phyloP scores from a whole-genome alignment of 1,139 yeast species.

The Yamadazyma jaroonii region DNA sequence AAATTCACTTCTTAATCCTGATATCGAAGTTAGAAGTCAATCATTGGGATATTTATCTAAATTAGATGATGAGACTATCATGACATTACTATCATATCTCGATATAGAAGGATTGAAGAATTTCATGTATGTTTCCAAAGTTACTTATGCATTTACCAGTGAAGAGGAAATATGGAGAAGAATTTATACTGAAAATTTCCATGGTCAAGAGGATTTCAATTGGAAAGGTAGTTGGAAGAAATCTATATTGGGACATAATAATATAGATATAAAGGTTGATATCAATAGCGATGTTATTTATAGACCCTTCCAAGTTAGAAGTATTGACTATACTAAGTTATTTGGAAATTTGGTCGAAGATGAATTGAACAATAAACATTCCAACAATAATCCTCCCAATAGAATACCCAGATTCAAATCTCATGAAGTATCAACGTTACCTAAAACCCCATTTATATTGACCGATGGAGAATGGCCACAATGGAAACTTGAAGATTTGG shows the following conservation, averaged over 20 bases:
- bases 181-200: constrained; percentile 37
- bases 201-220: constrained; percentile 13
- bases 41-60: constrained; percentile 50
- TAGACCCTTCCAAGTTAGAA: constrained; percentile 78
- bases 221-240: constrained; percentile 85
- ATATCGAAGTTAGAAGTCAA: constrained; percentile 23
- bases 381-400: constrained; percentile 23
- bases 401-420: constrained; percentile 49
- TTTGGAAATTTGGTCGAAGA: constrained; percentile 49
- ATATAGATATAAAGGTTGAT: constrained; percentile 35
- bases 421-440: constrained; percentile 39
- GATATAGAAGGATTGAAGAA: constrained; percentile 44
- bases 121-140: constrained; percentile 58
- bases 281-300: constrained; percentile 61
- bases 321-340: constrained; percentile 53
- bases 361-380: constrained; percentile 27
- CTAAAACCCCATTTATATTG: constrained; percentile 66
- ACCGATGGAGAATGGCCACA: constrained; percentile 56
- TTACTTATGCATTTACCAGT: constrained; percentile 67
- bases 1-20: constrained; percentile 37
- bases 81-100: constrained; percentile 45
- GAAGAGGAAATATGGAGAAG: constrained; percentile 81
- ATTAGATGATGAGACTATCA: constrained; percentile 59
- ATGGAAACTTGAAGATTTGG: constrained; percentile 57
- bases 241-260: constrained; percentile 45